These are phyloP conservation scores for Chaetomiaceae sp. DNA, from an alignment of 2,329 filamentous ascomycete species.

Conservation along the genomic window DNA sequence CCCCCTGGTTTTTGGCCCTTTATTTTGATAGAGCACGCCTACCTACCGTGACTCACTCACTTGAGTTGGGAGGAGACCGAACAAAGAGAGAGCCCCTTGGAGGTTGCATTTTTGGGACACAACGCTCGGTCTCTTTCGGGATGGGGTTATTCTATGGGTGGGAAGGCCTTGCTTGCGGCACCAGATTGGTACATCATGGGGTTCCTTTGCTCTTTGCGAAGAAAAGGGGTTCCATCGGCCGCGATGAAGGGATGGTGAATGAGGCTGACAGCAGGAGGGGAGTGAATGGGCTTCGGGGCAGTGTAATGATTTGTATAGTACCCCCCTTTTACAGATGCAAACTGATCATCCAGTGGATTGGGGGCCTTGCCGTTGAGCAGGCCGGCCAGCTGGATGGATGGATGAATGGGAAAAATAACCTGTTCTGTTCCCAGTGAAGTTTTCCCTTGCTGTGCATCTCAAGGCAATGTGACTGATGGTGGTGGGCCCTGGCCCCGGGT, in stretches of 20 bases:
- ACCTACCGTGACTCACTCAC: neutral
- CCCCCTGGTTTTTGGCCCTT: neutral
- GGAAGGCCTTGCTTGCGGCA: too few relatives aligned
- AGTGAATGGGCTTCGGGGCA: conserved; percentile 19
- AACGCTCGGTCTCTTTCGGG: too few relatives aligned
- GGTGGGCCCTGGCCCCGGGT: too few relatives aligned
- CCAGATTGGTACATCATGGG: conserved; percentile 13
- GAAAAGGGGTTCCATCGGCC: neutral
- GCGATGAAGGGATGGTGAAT: neutral
- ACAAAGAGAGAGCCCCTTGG: neutral
- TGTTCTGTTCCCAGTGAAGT: too few relatives aligned
- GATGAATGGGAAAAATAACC: too few relatives aligned
- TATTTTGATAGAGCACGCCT: conserved; percentile 4
- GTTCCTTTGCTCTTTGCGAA: neutral
- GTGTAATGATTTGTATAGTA: conserved; percentile 17
- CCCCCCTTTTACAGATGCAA: neutral
- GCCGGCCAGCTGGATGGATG: too few relatives aligned
- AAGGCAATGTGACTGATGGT: too few relatives aligned
- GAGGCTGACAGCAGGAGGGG: neutral
- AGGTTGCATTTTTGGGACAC: neutral
- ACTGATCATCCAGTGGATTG: too few relatives aligned
- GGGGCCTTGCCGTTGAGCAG: too few relatives aligned
- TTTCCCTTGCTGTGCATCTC: too few relatives aligned
- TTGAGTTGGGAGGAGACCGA: neutral
- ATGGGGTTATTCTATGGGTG: too few relatives aligned